Evolutionary conservation across 1,284 basidiomycete genomes (phyloP), one percentile per base, ranked within the genome.

Genomic region (Ceratobasidium sp.): DNA sequence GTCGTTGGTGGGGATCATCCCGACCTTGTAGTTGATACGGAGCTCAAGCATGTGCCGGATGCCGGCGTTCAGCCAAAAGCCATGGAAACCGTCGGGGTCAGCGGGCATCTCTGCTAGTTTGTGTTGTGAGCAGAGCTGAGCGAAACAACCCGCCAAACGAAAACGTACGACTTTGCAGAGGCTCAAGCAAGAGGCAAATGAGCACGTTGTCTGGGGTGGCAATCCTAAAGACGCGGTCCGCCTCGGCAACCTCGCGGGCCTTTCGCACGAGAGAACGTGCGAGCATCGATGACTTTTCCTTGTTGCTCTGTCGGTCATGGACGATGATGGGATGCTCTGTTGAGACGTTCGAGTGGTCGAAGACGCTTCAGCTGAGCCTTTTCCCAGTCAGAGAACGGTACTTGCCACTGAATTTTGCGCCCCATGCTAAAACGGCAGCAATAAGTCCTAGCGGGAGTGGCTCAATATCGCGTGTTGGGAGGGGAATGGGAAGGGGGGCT

Each of bases 341-440:
- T 52, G 12, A 46, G 46, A 20, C 33, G 41, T 23, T 41, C 38
- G 35, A 6, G 23, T 20, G 54, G 59, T 38, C 38, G 46, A 54
- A 54, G 27, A 4, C 35, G 44, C 12, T 64, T 74, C 33, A 74
- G 71, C 71, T 35, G 48, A 52, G 46, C 46, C 23, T 16, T 67
- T 48, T 20, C 10, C 65, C 20, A 35, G 27, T 20, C 41, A n/a
- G 41, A 64, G 23, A 44, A 16, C 23, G 48, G 41, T 30, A 75
- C 48, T 48, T 57, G 64, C 73, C 73, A 46, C 73, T 75, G 83
- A 97, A 97, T 81, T 96, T 95, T 57, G 94, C 92, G 27, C 96
- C 96, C 92, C 94, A 97, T 0, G 96, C 95, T 65, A 98, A 87
- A n/a, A 96, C 92, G 0, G 93, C 93, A 3, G 96, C 96, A 52